Percentiles rank a stretch among this genome's conserved stretches.
Evolutionary conservation across 2,329 filamentous ascomycete genomes (phyloP).

Genomic region (Lachnellula occidentalis): DNA sequence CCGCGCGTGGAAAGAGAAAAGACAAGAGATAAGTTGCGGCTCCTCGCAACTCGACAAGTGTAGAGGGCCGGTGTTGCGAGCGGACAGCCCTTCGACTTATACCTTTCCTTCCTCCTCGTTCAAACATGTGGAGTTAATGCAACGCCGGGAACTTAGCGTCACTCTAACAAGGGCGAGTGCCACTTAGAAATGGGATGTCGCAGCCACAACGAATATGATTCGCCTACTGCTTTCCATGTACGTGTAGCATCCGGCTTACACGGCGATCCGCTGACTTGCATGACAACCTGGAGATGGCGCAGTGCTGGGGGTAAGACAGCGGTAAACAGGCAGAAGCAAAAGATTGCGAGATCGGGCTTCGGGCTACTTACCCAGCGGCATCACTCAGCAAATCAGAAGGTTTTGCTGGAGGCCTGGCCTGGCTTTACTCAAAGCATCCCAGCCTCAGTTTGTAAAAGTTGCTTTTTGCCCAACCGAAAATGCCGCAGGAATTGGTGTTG

Average conservation of each 20-base stretch:
- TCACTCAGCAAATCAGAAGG: neutral
- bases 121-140: slow-evolving; percentile 20
- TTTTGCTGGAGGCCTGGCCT: neutral
- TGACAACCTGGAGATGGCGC: slow-evolving; percentile 13
- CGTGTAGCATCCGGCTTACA: slow-evolving; percentile 2
- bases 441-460: neutral
- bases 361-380: neutral
- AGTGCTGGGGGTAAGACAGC: slow-evolving; percentile 12
- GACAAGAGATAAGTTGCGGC: slow-evolving; percentile 1
- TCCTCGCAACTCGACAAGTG: neutral
- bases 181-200: slow-evolving; percentile 1
- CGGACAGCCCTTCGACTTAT: slow-evolving; percentile 12
- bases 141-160: slow-evolving; percentile 4
- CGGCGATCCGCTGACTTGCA: slow-evolving; percentile 19
- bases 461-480: slow-evolving; percentile 3
- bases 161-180: slow-evolving; percentile 12
- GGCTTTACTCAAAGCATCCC: neutral
- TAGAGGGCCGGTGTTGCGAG: neutral
- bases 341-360: slow-evolving; percentile 8
- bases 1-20: neutral
- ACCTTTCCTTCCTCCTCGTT: slow-evolving; percentile 3
- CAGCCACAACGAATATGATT: slow-evolving; percentile 14
- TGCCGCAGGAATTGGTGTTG: neutral
- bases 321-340: slow-evolving; percentile 13
- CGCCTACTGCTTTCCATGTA: neutral